Evolutionary conservation across 2,329 filamentous ascomycete genomes (phyloP).

Genomic region (Leptographium radiaticola): DNA sequence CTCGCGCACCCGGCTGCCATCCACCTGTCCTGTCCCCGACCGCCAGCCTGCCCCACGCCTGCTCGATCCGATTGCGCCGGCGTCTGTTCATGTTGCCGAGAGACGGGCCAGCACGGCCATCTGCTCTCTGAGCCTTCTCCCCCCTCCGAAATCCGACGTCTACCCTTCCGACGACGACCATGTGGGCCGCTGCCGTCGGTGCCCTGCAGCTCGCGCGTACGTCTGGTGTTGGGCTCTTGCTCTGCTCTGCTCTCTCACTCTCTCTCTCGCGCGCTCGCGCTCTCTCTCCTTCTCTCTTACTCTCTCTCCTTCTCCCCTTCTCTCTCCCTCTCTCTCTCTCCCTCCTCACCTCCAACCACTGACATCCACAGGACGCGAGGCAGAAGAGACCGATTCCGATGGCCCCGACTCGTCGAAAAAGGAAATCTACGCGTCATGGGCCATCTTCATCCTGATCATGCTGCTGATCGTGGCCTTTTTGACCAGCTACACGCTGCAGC

Average conservation of each 20-base stretch:
- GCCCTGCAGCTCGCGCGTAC: slow-evolving; percentile 26
- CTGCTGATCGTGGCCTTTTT: slow-evolving; percentile 91
- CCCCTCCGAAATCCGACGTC: neutral
- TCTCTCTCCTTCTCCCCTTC: neutral
- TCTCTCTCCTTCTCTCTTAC: too few relatives aligned
- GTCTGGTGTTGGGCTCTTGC: slow-evolving; percentile 11
- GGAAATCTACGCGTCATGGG: slow-evolving; percentile 93
- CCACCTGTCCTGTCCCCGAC: neutral
- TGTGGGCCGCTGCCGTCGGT: slow-evolving; percentile 18
- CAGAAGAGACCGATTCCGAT: slow-evolving; percentile 33
- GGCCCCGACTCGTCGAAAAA: slow-evolving; percentile 75
- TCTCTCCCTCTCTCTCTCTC: too few relatives aligned
- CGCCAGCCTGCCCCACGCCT: neutral
- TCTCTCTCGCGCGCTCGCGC: too few relatives aligned
- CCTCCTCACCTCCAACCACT: neutral
- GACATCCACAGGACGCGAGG: slow-evolving; percentile 24
- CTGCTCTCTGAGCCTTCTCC: neutral
- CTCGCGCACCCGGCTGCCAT: neutral
- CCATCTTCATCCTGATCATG: slow-evolving; percentile 90
- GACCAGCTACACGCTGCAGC: slow-evolving; percentile 91
- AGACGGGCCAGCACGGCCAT: neutral
- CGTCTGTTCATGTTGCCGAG: neutral
- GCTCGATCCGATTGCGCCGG: neutral
- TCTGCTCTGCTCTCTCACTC: too few relatives aligned
- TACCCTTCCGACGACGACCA: neutral